phyloP scores from a whole-genome alignment of 306 rosid species.

The Leucaena leucocephala region DNA sequence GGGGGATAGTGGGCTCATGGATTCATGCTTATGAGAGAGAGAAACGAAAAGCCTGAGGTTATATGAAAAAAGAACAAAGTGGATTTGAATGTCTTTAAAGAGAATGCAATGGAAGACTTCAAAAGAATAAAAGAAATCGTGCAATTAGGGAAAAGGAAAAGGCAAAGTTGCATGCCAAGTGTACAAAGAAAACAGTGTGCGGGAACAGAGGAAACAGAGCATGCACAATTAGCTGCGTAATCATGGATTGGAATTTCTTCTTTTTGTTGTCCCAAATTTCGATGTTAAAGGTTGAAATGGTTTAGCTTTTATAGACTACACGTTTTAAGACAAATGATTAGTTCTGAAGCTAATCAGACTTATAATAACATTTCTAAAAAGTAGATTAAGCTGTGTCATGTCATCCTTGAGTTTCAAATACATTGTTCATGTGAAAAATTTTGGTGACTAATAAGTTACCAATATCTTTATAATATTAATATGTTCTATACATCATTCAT shows the following conservation, averaged over 20 bases:
- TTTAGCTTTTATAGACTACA: not conserved
- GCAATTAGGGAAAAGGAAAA: constrained; percentile 35
- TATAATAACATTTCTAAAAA: not conserved
- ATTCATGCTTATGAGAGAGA: constrained; percentile 35
- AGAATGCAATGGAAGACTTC: constrained; percentile 20
- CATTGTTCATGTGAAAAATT: not conserved
- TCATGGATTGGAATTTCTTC: constrained; percentile 15
- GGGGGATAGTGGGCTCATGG: constrained; percentile 31
- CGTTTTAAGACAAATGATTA: not conserved
- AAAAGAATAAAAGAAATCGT: not conserved
- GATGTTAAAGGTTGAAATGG: not conserved
- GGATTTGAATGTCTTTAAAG: constrained; percentile 49
- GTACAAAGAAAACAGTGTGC: constrained; percentile 15
- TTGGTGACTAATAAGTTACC: too few species aligned
- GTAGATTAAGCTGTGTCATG: not conserved
- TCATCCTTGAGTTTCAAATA: not conserved
- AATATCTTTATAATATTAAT: too few species aligned
- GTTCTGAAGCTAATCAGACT: not conserved
- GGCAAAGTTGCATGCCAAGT: constrained; percentile 38
- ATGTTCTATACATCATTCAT: too few species aligned
- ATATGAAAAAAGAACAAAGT: constrained; percentile 41
- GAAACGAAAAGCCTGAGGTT: not conserved
- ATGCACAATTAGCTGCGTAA: constrained; percentile 39
- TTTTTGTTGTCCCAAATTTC: not conserved
- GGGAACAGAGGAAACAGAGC: constrained; percentile 31